phyloP scores from a whole-genome alignment of 768 basidiomycete genomes.

The Leccinum fibrillosum region DNA sequence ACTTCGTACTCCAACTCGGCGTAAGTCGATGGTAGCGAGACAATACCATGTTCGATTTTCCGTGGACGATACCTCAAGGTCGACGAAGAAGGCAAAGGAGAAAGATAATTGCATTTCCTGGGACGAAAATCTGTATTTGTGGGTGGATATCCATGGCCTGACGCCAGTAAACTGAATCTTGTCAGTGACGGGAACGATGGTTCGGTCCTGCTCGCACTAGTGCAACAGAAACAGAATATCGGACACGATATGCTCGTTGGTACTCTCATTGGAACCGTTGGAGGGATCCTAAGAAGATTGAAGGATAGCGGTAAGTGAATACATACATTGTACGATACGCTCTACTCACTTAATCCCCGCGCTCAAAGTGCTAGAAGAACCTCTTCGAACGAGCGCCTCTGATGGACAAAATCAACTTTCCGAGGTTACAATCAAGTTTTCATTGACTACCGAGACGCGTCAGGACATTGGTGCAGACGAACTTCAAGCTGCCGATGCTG shows the following conservation, averaged over 20 bases:
- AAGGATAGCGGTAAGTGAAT: slow-evolving; percentile 11
- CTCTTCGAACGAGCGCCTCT: slow-evolving; percentile 1
- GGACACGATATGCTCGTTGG: slow-evolving; percentile 11
- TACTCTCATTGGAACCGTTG: slow-evolving; percentile 8
- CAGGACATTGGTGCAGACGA: slow-evolving; percentile 2
- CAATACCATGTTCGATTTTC: slow-evolving; percentile 13
- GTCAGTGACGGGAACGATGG: slow-evolving; percentile 14
- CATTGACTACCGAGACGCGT: background rate
- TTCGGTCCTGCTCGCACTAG: slow-evolving; percentile 7
- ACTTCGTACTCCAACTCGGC: slow-evolving; percentile 7
- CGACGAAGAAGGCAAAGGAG: slow-evolving; percentile 14
- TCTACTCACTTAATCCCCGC: background rate
- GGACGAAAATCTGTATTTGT: slow-evolving; percentile 18
- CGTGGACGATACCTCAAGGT: slow-evolving; percentile 7
- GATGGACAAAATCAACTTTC: background rate
- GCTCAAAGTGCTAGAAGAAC: slow-evolving; percentile 13
- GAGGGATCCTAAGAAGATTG: slow-evolving; percentile 8
- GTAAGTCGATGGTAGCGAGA: slow-evolving; percentile 1
- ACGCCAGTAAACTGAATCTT: background rate
- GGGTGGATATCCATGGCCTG: background rate
- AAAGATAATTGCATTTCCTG: slow-evolving; percentile 5
- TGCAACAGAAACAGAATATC: slow-evolving; percentile 10
- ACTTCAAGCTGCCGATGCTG: slow-evolving; percentile 14
- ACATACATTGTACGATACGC: background rate
- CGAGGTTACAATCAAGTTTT: slow-evolving; percentile 13